phyloP scores from a whole-genome alignment of 1,284 basidiomycete species.

The Volvariella volvacea region DNA sequence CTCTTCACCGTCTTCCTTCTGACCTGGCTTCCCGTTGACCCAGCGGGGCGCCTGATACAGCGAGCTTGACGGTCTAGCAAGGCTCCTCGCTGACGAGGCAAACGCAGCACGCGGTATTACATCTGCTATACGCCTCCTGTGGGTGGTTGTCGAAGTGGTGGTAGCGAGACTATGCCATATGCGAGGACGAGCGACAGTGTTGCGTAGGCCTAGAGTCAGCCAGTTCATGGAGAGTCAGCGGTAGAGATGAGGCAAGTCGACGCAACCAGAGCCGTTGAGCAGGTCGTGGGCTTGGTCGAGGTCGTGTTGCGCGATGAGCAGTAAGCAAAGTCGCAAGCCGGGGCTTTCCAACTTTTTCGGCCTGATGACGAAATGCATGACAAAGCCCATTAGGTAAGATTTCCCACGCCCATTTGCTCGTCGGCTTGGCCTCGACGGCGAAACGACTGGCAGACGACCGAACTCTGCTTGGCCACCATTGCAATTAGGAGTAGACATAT shows the following conservation, averaged over 20 bases:
- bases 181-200: background rate
- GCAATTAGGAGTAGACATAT: too few species aligned
- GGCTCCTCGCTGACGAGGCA: background rate
- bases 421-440: too few species aligned
- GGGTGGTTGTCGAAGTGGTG: background rate
- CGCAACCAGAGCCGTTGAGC: background rate
- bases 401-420: too few species aligned
- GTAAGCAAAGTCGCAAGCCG: too few species aligned
- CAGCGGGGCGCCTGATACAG: constrained; percentile 22
- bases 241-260: background rate
- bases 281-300: background rate
- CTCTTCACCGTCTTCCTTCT: constrained; percentile 15
- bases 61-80: constrained; percentile 2
- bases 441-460: too few species aligned
- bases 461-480: too few species aligned
- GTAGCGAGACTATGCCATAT: background rate
- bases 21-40: constrained; percentile 25
- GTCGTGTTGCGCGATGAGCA: background rate
- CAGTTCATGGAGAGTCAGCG: background rate
- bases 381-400: too few species aligned
- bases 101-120: background rate
- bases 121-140: too few species aligned
- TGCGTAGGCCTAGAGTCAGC: background rate
- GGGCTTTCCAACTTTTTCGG: too few species aligned
- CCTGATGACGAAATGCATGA: too few species aligned